These are phyloP conservation scores for Ascochyta clinopodiicola DNA, from an alignment of 2,329 filamentous ascomycete genomes.

Conservation along the genomic window DNA sequence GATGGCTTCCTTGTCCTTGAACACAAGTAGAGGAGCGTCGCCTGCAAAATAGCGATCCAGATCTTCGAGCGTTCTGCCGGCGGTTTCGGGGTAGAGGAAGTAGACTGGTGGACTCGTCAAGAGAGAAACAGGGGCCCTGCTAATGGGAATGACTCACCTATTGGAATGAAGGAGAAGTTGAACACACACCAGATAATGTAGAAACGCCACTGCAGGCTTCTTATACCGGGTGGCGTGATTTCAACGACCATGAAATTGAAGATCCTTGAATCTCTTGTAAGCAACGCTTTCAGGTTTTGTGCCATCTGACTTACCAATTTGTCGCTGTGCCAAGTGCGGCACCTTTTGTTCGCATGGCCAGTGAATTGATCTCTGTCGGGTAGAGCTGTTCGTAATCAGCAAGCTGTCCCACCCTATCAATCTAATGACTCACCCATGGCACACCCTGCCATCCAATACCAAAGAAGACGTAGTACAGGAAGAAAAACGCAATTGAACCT, in stretches of 20 bases:
- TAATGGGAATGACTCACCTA: conserved; percentile 13
- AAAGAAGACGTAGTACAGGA: conserved; percentile 63
- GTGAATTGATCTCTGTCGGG: conserved; percentile 58
- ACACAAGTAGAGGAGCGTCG: conserved; percentile 50
- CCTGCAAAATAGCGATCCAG: conserved; percentile 38
- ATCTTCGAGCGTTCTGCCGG: conserved; percentile 40
- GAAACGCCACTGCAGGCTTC: conserved; percentile 50
- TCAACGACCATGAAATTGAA: conserved; percentile 30
- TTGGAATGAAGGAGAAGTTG: conserved; percentile 58
- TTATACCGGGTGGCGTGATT: conserved; percentile 55
- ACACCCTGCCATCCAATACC: conserved; percentile 58
- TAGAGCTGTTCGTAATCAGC: conserved; percentile 38
- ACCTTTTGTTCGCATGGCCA: conserved; percentile 58
- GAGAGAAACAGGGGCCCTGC: neutral
- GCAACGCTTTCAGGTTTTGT: neutral
- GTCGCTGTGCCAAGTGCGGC: conserved; percentile 58
- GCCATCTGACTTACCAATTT: conserved; percentile 49
- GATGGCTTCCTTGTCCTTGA: conserved; percentile 56
- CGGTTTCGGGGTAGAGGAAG: conserved; percentile 41
- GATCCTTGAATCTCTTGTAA: conserved; percentile 1
- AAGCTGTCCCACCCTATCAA: neutral
- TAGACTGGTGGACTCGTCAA: conserved; percentile 27
- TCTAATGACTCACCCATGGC: conserved; percentile 42
- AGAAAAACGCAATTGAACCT: conserved; percentile 59
- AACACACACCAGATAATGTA: conserved; percentile 56